These are phyloP conservation scores for Serendipita vermifera DNA, from an alignment of 768 basidiomycete genomes.

Conservation along the genomic window DNA sequence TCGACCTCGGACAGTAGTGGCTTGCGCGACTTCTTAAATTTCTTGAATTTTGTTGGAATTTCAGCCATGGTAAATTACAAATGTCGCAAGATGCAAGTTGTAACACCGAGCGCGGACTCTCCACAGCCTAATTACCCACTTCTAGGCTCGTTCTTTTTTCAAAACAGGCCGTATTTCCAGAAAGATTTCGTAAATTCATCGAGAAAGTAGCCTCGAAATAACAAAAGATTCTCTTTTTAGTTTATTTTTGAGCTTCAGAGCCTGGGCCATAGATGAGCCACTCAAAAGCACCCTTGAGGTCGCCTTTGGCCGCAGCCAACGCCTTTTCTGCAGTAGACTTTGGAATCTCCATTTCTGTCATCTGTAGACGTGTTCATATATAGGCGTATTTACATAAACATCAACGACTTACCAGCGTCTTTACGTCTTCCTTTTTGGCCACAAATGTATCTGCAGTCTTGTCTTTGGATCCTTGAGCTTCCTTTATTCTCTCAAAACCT, in stretches of 20 bases:
- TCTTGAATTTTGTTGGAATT: too few species aligned
- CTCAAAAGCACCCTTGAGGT: background rate
- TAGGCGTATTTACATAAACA: background rate
- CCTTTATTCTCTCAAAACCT: slow-evolving; percentile 4
- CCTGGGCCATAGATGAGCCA: background rate
- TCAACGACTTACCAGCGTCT: background rate
- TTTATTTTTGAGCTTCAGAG: background rate
- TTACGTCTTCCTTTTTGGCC: slow-evolving; percentile 5
- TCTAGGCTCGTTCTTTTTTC: too few species aligned
- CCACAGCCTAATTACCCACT: too few species aligned
- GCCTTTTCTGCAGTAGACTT: background rate
- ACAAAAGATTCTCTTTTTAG: too few species aligned
- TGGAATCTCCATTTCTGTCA: slow-evolving; percentile 7
- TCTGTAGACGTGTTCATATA: background rate
- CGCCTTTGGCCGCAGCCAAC: background rate
- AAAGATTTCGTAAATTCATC: too few species aligned
- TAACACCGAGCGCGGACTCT: too few species aligned
- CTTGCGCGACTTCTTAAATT: too few species aligned
- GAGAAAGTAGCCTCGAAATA: too few species aligned
- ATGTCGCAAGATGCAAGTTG: too few species aligned
- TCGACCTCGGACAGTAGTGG: too few species aligned
- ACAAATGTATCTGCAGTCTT: background rate
- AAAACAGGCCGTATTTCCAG: too few species aligned
- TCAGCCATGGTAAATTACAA: too few species aligned
- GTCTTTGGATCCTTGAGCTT: background rate